Conservation (phyloP, 208 protist genomes). For the Leishmania lainsoni region DNA sequence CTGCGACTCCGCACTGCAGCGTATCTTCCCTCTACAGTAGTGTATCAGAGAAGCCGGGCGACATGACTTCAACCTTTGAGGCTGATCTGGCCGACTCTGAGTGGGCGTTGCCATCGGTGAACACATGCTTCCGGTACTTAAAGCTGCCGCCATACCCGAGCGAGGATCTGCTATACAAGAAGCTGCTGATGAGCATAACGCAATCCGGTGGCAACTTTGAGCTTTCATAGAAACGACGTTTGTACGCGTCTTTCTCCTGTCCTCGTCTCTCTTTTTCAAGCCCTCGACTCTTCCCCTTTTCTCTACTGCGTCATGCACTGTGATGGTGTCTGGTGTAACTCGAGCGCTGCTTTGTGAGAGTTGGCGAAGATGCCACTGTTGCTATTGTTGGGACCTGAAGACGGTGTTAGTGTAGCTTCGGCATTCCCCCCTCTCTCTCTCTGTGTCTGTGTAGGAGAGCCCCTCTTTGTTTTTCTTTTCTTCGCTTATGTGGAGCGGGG, state of each 20-base stretch:
- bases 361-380: background rate
- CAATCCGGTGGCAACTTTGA: conserved; percentile 84
- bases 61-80: background rate
- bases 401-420: background rate
- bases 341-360: background rate
- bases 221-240: conserved; percentile 52
- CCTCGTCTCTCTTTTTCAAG: background rate
- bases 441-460: background rate
- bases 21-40: background rate
- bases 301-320: background rate
- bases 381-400: background rate
- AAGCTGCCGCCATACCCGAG: conserved; percentile 89
- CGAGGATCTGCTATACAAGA: conserved; percentile 84
- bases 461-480: background rate
- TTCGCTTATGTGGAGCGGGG: background rate
- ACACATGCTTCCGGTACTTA: conserved; percentile 92
- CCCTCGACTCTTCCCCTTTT: background rate
- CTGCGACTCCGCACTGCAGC: conserved; percentile 12
- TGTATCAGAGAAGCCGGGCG: conserved; percentile 17
- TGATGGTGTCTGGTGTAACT: background rate
- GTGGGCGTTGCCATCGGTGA: conserved; percentile 89
- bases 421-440: background rate
- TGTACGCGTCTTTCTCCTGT: background rate
- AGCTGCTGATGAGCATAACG: conserved; percentile 82
- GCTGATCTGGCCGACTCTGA: conserved; percentile 41